Base-by-base conservation (phyloP, 2,329 filamentous ascomycete species). In the Colletotrichum cuscutae region DNA sequence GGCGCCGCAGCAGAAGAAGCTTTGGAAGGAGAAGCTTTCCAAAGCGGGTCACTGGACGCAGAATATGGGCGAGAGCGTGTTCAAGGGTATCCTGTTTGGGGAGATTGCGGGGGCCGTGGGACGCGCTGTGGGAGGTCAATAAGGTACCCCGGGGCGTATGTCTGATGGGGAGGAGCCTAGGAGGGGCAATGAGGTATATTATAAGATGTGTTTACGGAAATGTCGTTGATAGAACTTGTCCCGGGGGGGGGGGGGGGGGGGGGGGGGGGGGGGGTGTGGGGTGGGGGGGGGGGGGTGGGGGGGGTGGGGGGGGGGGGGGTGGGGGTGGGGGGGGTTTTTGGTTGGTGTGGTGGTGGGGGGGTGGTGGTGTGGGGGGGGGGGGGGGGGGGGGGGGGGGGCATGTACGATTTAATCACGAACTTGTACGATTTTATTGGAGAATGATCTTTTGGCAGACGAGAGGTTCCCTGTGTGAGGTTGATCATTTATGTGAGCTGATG, bases 11-110 rank as follows among this genome's bases (percentile, higher is more conserved):
- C 89, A 95, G 81, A 89, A 89, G 80, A 83, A 86, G 64, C 84
- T 85, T 22, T 97, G 95, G 95, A 94, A 91, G 83, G 82, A 88
- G 76, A 89, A 88, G 78, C 86, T 97, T 46, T 85, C 86, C 68
- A 87, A 91, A 67, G 91, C 93, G 0, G 94, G 94, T 0, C 90
- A 95, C 75, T 97, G 94, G 94, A 89, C 89, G n/a, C 91, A 92
- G 79, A 87, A 90, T 49, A 93, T 96, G 86, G 93, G 94, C 3
- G 94, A 96, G 84, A 87, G 86, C 11, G 89, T 97, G 35, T 88
- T 97, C 76, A 91, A 92, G 82, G 93, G 94, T 3, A 89, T 97
- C 37, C 84, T 97, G 74, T 97, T 97, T 82, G 89, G 91, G 24
- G 89, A 95, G 82, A 86, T 94, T 75, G 93, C 89, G 1, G 92